Evolutionary conservation across 2,329 filamentous ascomycete species (phyloP).

Genomic region (Chlorencoelia australis): DNA sequence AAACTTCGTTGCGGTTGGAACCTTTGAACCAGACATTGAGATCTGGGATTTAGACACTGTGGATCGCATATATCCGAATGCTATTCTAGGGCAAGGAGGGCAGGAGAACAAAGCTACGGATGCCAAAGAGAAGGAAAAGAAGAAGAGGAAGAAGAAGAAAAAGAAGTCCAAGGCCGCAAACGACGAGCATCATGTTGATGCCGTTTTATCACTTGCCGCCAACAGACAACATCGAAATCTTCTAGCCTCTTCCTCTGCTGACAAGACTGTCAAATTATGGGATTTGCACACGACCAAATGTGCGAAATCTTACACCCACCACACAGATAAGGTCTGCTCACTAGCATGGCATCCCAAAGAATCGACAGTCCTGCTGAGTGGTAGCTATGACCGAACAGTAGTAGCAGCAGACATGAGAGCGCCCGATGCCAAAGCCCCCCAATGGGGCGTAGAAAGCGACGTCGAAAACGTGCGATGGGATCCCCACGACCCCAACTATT

Average conservation of each 20-base stretch:
- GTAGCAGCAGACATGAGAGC: constrained; percentile 96
- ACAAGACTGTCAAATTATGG: constrained; percentile 97
- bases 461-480: constrained; percentile 92
- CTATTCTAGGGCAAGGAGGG: constrained; percentile 72
- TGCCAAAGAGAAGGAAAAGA: constrained; percentile 48
- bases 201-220: constrained; percentile 80
- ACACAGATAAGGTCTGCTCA: constrained; percentile 96
- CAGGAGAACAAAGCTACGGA: constrained; percentile 37
- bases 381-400: constrained; percentile 89
- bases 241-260: constrained; percentile 86
- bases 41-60: constrained; percentile 95
- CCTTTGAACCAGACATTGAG: constrained; percentile 97
- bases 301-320: constrained; percentile 90
- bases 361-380: constrained; percentile 79
- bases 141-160: constrained; percentile 90
- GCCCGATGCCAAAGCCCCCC: constrained; percentile 67
- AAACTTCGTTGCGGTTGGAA: constrained; percentile 91
- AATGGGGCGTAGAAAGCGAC: constrained; percentile 92
- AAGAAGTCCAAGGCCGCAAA: constrained; percentile 86
- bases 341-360: constrained; percentile 86
- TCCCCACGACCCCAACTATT: constrained; percentile 83
- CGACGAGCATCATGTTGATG: constrained; percentile 86
- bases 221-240: constrained; percentile 93
- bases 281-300: constrained; percentile 86
- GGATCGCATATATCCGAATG: constrained; percentile 97